These are phyloP conservation scores for Rhizopogon sp. DNA, from an alignment of 768 basidiomycete species.

Conservation along the genomic window DNA sequence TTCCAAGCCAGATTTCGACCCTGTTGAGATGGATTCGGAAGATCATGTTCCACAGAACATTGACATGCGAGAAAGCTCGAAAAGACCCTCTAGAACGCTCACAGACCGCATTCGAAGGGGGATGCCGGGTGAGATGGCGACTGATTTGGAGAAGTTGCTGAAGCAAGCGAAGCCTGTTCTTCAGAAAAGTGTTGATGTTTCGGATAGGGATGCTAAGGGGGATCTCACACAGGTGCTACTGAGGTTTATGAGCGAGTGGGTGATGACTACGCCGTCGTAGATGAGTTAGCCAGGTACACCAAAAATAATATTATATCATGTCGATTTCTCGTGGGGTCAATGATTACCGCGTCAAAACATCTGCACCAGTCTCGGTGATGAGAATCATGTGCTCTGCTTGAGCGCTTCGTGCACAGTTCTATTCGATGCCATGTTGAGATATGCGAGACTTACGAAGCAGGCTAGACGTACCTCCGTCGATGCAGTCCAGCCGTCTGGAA, in stretches of 20 bases:
- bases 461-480: conserved; percentile 63
- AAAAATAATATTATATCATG: conserved; percentile 9
- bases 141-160: conserved; percentile 63
- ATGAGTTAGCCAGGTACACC: background rate
- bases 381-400: conserved; percentile 89
- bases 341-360: conserved; percentile 59
- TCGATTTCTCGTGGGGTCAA: background rate
- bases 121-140: conserved; percentile 77
- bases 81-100: conserved; percentile 45
- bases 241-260: conserved; percentile 61
- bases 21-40: conserved; percentile 32
- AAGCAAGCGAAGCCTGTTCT: conserved; percentile 62
- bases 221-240: conserved; percentile 60
- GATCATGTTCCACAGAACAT: conserved; percentile 25
- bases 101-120: conserved; percentile 67
- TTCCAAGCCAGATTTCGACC: conserved; percentile 65
- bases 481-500: conserved; percentile 93
- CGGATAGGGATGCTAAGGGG: conserved; percentile 35
- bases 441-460: background rate
- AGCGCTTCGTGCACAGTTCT: conserved; percentile 80
- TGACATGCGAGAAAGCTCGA: conserved; percentile 21
- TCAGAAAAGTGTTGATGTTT: conserved; percentile 47
- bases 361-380: conserved; percentile 73
- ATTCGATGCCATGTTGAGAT: conserved; percentile 1
- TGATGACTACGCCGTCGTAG: conserved; percentile 32